phyloP scores from a whole-genome alignment of 768 basidiomycete genomes.

The Strobilomyces echinocephalus region DNA sequence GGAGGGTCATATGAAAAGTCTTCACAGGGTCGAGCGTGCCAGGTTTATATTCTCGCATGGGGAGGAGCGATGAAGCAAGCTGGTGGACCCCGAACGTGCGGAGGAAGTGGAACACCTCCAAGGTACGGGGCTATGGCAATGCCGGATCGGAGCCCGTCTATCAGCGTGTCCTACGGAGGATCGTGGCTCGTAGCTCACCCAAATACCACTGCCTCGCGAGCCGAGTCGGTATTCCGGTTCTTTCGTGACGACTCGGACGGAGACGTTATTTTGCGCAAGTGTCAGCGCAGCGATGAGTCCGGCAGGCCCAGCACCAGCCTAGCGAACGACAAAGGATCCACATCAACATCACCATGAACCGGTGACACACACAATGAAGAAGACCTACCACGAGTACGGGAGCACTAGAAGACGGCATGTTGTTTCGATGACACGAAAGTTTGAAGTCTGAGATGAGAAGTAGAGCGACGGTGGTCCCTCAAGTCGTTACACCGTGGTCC shows the following conservation, averaged over 20 bases:
- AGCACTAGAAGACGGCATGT: conserved; percentile 9
- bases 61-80: conserved; percentile 21
- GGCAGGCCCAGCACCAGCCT: conserved; percentile 29
- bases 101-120: conserved; percentile 20
- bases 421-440: neutral
- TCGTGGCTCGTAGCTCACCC: conserved; percentile 23
- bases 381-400: conserved; percentile 21
- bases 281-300: conserved; percentile 31
- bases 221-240: conserved; percentile 32
- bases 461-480: too few species aligned
- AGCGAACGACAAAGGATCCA: neutral
- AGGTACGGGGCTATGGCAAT: conserved; percentile 23
- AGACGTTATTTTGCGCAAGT: conserved; percentile 39
- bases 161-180: neutral
- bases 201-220: conserved; percentile 37
- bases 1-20: neutral
- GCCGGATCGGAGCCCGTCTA: too few species aligned
- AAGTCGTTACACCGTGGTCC: too few species aligned
- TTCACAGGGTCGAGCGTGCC: conserved; percentile 15
- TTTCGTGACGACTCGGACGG: conserved; percentile 51
- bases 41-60: conserved; percentile 33
- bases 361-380: too few species aligned
- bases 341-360: neutral
- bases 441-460: neutral
- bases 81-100: conserved; percentile 35